Base-by-base conservation (phyloP, 176 grass and related monocot genomes). In the Oryza glumipatula region DNA sequence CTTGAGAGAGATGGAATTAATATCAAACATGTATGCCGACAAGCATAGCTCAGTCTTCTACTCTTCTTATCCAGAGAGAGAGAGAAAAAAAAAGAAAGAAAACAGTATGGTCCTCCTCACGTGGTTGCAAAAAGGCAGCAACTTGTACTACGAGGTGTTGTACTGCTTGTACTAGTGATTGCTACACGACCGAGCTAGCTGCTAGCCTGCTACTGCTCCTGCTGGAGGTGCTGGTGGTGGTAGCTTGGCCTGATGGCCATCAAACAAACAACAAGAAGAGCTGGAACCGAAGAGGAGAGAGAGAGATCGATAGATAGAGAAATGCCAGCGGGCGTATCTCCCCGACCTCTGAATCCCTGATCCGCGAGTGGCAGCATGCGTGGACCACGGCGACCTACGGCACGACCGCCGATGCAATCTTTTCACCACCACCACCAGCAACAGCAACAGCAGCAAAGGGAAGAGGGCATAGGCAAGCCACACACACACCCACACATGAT, bases 121-220 rank as follows among this genome's bases (percentile, higher is more conserved):
- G 43, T 45, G 56, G 83, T 39, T 5, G 64, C 46, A 51, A 72
- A 64, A 36, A 19, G 47, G 12, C 44, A 80, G 52, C 44, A 74
- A 67, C 43, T 1, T 56, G 69, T 84, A 36, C 60, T 67, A 26
- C 9, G 15, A 46, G 60, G 48, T 68, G 48, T 35, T 87, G 72
- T 81, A 74, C 84, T 77, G 68, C 81, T 74, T 68, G 69, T 66
- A 88, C 45, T 43, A 71, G 33, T 79, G 81, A 48, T 84, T 32
- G 73, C 41, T n/a, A 24, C 26, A 70, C 39, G 67, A 68, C 17
- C 47, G 66, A 35, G 11, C 14, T 58, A 76, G 17, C 49, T 17
- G 49, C 28, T 28, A 28, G 28, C 28, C 28, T 28, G 28, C 49
- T 52, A 5, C 14, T 44, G 43, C 7, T 58, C 1, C 35, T 36